A percentile compares a stretch with the other conserved stretches of the same genome.
Conservation (phyloP, 2,329 filamentous ascomycete species). For the Fusarium sp. region DNA sequence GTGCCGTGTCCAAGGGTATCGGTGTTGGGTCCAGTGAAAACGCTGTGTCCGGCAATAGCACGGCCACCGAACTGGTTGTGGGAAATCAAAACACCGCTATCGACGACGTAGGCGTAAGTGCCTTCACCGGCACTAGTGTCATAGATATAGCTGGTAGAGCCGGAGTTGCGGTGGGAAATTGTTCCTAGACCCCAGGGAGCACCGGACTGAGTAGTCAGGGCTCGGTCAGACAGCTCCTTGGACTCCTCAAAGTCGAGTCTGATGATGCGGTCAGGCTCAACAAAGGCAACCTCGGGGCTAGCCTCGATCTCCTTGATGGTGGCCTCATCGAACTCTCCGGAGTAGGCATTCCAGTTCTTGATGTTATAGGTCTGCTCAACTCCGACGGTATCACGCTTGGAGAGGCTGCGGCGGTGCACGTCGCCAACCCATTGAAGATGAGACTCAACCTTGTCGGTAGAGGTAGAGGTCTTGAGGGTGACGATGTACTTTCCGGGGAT, state of each 20-base stretch:
- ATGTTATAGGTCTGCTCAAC: conserved; percentile 52
- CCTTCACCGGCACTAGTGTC: conserved; percentile 65
- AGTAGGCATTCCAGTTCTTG: conserved; percentile 57
- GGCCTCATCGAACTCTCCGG: conserved; percentile 59
- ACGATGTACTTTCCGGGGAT: conserved; percentile 67
- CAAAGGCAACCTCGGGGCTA: conserved; percentile 54
- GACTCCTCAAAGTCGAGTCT: conserved; percentile 36
- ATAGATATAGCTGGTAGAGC: conserved; percentile 60
- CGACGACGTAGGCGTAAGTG: conserved; percentile 73
- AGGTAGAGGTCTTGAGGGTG: conserved; percentile 69
- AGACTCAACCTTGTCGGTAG: conserved; percentile 60
- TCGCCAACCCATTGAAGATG: conserved; percentile 66
- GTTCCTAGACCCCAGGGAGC: conserved; percentile 47
- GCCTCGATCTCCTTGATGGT: conserved; percentile 59
- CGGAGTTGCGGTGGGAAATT: conserved; percentile 48
- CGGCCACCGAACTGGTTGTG: conserved; percentile 68
- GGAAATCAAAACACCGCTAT: conserved; percentile 70
- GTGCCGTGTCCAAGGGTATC: conserved; percentile 61
- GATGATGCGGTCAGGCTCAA: conserved; percentile 44
- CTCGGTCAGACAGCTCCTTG: conserved; percentile 40
- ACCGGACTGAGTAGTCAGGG: conserved; percentile 43
- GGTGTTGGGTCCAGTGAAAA: conserved; percentile 49
- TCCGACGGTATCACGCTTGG: conserved; percentile 61
- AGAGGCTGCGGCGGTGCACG: conserved; percentile 68
- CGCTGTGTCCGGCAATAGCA: conserved; percentile 59